phyloP scores from a whole-genome alignment of 306 rosid genomes.

The Potentilla sterilis region DNA sequence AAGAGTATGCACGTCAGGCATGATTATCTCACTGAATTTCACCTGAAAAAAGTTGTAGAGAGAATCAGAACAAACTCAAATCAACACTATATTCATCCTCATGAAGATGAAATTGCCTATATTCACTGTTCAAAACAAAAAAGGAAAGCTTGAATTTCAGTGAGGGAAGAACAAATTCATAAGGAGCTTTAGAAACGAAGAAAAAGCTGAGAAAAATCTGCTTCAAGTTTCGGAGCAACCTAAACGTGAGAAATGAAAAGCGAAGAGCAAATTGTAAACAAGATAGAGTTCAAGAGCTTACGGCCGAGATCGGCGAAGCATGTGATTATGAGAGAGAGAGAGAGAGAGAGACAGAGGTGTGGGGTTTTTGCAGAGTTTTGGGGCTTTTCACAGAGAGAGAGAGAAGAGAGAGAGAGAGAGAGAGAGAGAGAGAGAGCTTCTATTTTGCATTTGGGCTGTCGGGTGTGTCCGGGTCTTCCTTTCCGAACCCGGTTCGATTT shows the following conservation, averaged over 20 bases:
- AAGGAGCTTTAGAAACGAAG: neutral
- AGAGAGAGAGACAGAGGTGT: neutral
- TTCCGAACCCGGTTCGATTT: neutral
- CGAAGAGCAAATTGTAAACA: neutral
- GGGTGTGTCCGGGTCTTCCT: neutral
- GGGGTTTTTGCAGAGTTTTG: neutral
- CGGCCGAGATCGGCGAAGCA: neutral
- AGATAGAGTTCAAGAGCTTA: neutral
- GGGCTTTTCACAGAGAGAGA: neutral
- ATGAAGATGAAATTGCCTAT: neutral
- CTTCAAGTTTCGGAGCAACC: neutral
- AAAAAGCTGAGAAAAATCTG: neutral
- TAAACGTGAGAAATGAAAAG: neutral
- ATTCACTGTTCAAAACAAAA: neutral
- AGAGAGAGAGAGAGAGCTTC: neutral
- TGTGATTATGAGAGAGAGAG: neutral
- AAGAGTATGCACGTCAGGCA: conserved; percentile 85
- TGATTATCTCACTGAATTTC: conserved; percentile 34
- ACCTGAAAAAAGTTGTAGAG: conserved; percentile 29
- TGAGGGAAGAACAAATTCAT: neutral
- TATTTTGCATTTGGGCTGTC: neutral
- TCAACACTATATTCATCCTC: neutral
- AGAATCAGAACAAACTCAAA: neutral
- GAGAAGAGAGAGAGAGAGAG: neutral
- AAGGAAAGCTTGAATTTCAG: neutral